These are phyloP conservation scores for Erodium chrysanthum DNA, from an alignment of 441 rosid species.

Conservation along the genomic window DNA sequence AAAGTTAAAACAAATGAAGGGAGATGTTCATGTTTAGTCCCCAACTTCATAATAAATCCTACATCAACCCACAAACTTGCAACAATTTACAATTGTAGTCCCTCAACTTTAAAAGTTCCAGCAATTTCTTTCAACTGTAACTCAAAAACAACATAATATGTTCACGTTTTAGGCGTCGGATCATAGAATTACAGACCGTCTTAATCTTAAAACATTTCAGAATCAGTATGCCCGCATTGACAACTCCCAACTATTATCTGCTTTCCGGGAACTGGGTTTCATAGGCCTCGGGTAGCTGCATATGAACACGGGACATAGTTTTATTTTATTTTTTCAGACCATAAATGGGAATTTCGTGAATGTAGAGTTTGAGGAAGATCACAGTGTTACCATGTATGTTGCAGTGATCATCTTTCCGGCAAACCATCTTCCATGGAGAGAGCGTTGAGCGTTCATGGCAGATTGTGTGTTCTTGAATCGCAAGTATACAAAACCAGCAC, in stretches of 20 bases:
- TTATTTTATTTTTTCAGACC: neutral
- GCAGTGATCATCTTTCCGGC: conserved; percentile 98
- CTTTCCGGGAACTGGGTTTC: conserved; percentile 58
- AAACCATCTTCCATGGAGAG: conserved; percentile 97
- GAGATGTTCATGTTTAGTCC: no score
- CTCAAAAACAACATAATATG: no score
- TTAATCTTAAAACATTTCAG: no score
- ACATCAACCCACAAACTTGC: no score
- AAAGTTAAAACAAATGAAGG: no score
- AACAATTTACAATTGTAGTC: no score
- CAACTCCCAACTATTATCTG: conserved; percentile 20
- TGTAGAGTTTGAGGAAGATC: neutral
- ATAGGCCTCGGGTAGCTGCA: conserved; percentile 49
- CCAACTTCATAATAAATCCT: no score
- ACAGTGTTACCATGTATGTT: conserved; percentile 49
- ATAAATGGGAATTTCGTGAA: neutral
- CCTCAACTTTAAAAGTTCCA: no score
- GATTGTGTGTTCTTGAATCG: conserved; percentile 52
- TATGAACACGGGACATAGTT: neutral
- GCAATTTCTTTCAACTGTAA: no score
- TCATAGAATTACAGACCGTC: no score
- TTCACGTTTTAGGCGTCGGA: no score
- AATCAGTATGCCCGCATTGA: no score
- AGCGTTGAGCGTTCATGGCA: conserved; percentile 60
- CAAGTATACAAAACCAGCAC: conserved; percentile 74